These are phyloP conservation scores for Colletotrichum sp. DNA, from an alignment of 2,329 filamentous ascomycete genomes.

Conservation along the genomic window DNA sequence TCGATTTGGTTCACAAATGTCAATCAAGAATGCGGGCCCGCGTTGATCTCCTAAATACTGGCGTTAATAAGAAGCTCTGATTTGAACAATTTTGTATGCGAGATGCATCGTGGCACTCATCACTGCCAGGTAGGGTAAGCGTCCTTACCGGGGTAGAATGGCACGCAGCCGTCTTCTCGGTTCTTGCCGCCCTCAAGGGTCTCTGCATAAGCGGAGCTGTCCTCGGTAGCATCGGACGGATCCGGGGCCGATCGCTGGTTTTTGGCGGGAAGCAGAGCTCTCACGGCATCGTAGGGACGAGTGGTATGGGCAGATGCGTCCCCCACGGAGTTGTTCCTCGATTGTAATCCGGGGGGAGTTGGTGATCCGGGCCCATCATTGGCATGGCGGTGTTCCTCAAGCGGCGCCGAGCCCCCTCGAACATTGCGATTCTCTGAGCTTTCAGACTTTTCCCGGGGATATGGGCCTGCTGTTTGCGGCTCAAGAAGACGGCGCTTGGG, in stretches of 20 bases:
- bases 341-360: neutral
- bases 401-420: neutral
- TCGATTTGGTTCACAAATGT: slow-evolving; percentile 10
- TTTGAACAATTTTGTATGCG: neutral
- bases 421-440: neutral
- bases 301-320: neutral
- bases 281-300: slow-evolving; percentile 7
- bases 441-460: neutral
- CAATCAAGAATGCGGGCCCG: neutral
- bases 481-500: neutral
- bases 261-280: neutral
- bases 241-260: neutral
- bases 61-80: neutral
- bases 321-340: neutral
- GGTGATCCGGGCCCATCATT: neutral
- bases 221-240: slow-evolving; percentile 7
- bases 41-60: neutral
- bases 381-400: neutral
- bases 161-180: slow-evolving; percentile 1
- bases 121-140: neutral
- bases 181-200: neutral
- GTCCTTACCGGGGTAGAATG: slow-evolving; percentile 4
- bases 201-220: slow-evolving; percentile 16
- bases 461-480: neutral
- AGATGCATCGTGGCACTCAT: neutral